Percentiles rank a stretch among this genome's conserved stretches.
Evolutionary conservation across 176 grass and related monocot genomes (phyloP).

Genomic region (Raddia guianensis): DNA sequence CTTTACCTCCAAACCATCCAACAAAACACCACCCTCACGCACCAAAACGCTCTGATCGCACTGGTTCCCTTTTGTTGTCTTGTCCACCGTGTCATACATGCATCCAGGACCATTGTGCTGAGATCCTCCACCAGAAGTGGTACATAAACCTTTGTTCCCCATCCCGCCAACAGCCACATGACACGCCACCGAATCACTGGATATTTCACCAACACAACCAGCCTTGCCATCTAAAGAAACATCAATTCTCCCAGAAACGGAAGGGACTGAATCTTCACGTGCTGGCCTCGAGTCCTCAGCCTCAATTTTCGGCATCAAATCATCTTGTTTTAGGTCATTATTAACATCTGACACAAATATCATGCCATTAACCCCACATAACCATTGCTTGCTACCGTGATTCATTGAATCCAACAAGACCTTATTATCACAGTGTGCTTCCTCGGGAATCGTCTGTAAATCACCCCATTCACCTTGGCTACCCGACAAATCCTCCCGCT

Average conservation of each 20-base stretch:
- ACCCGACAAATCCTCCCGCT: not conserved
- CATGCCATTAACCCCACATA: constrained; percentile 18
- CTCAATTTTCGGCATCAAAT: constrained; percentile 33
- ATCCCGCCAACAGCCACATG: not conserved
- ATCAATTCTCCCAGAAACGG: constrained; percentile 12
- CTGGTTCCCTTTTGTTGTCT: not conserved
- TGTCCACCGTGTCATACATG: constrained; percentile 18
- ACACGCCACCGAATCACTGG: not conserved
- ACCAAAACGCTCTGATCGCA: constrained; percentile 8
- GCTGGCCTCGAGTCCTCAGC: not conserved
- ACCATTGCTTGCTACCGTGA: constrained; percentile 5
- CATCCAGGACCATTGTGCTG: constrained; percentile 24
- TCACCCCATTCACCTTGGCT: not conserved
- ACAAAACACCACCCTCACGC: not conserved
- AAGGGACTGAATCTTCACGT: constrained; percentile 37
- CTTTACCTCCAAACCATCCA: not conserved
- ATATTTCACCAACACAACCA: constrained; percentile 2
- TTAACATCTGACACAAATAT: not conserved
- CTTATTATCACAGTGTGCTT: not conserved
- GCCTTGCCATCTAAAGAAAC: constrained; percentile 28
- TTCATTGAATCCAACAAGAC: constrained; percentile 8
- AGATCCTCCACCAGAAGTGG: constrained; percentile 9
- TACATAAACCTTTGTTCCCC: not conserved
- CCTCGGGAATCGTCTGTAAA: not conserved
- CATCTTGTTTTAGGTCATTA: constrained; percentile 25